Evolutionary conservation across 345 rosid species (phyloP), one percentile per base, ranked within the genome.

Genomic region (Dovyalis caffra): DNA sequence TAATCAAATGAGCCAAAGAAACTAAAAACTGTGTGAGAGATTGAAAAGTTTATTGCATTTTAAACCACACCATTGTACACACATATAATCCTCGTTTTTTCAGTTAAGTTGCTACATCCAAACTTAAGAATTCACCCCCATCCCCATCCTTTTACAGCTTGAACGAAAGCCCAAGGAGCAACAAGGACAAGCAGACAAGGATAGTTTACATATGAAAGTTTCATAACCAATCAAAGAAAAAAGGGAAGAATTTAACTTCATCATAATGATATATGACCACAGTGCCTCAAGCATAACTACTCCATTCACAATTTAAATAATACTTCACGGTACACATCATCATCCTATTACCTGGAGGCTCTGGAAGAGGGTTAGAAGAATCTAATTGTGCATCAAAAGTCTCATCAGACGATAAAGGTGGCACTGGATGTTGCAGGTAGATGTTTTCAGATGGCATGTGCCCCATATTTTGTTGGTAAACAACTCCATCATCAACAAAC

Each of bases 261-360:
- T 18, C 67, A 64, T 2, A 53, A 9, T 0, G 1, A 0, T 53
- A n/a, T 53, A 21, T 8, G 9, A 53, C 26, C 58, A 53, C 23
- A 49, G 14, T 69, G 23, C 40, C 29, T 1, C 68, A 74, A 23
- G 28, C 5, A 66, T 23, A 58, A 31, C 34, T 77, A 45, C 29
- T 58, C 33, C 26, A 63, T 5, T 64, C 35, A 16, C 20, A 29
- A 26, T 6, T 26, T 29, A 37, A 66, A 53, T 43, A 26, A 57
- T 18, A 47, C 34, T 58, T 58, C 62, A 37, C 29, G 8, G 25
- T 15, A 29, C 12, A 23, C 29, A 60, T 33, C 49, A 37, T 33
- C 40, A 51, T 9, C 40, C 16, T 18, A 49, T 57, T 82, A 95
- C 97, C 97, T 87, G 85, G 94, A 29, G 87, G 88, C 78, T 92